Evolutionary conservation across 2,329 filamentous ascomycete genomes (phyloP).

Genomic region (Colletotrichum sp.): DNA sequence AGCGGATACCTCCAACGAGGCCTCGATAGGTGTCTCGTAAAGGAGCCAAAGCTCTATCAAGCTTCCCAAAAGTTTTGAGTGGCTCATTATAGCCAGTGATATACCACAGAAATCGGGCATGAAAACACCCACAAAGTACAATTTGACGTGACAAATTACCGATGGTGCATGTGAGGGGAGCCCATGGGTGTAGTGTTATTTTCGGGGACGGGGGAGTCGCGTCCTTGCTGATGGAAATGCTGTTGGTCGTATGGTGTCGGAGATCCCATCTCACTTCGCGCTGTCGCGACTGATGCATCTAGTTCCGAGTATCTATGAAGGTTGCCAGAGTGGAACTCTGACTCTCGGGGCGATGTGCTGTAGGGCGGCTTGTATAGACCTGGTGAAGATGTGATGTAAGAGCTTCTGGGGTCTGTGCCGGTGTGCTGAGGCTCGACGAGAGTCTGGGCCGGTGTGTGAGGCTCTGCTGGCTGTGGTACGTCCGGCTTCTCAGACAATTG

Average conservation of each 20-base stretch:
- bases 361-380: slow-evolving; percentile 5
- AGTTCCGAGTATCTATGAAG: slow-evolving; percentile 25
- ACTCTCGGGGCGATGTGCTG: background rate
- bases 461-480: background rate
- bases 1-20: background rate
- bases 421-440: background rate
- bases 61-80: background rate
- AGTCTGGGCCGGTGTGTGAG: background rate
- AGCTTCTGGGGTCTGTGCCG: background rate
- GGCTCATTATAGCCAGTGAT: background rate
- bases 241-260: slow-evolving; percentile 14
- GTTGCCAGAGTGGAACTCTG: slow-evolving; percentile 16
- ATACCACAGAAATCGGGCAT: background rate
- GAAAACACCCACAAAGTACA: background rate
- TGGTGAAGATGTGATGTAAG: background rate
- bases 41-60: background rate
- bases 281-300: slow-evolving; percentile 21
- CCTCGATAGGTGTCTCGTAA: rapidly evolving
- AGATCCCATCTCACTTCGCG: slow-evolving; percentile 13
- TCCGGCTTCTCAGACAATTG: slow-evolving; percentile 6
- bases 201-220: background rate
- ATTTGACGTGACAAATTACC: background rate
- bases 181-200: background rate
- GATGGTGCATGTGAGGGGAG: background rate
- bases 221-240: background rate